Conservation (phyloP, 345 rosid genomes). For the Fremontodendron californicum region DNA sequence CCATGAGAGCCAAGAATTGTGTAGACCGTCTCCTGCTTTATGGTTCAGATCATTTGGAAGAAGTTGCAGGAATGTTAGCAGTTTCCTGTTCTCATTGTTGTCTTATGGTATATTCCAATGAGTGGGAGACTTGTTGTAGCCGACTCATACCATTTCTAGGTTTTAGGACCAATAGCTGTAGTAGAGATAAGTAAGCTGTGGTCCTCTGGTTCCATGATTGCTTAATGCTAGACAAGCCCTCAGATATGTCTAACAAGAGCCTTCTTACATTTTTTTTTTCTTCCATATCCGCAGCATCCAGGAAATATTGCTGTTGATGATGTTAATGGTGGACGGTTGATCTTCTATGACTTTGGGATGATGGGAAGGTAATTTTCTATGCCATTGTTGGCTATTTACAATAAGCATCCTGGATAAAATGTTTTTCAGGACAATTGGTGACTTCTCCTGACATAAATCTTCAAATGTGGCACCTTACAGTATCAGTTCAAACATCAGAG, state of each 20-base stretch:
- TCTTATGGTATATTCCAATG: background rate
- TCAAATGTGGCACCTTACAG: conserved; percentile 40
- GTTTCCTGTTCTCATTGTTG: background rate
- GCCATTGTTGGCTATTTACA: conserved; percentile 3
- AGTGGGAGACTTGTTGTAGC: background rate
- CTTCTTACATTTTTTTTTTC: conserved; percentile 1
- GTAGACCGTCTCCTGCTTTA: background rate
- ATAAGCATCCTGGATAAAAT: background rate
- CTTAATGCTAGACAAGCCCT: background rate
- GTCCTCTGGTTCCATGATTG: conserved; percentile 1
- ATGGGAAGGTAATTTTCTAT: conserved; percentile 80
- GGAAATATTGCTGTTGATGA: conserved; percentile 98
- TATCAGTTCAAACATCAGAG: conserved; percentile 87
- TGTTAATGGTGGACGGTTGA: conserved; percentile 91
- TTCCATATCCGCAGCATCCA: conserved; percentile 61
- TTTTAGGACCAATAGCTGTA: background rate
- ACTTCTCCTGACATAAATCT: conserved; percentile 5
- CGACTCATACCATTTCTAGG: background rate
- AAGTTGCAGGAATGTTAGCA: background rate
- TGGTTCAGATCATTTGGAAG: background rate
- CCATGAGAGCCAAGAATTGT: background rate
- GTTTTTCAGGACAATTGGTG: conserved; percentile 15
- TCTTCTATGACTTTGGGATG: conserved; percentile 98
- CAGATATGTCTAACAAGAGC: background rate
- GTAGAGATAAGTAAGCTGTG: background rate